Evolutionary conservation across 2,329 filamentous ascomycete species (phyloP).

Genomic region (Neoarthrinium moseri): DNA sequence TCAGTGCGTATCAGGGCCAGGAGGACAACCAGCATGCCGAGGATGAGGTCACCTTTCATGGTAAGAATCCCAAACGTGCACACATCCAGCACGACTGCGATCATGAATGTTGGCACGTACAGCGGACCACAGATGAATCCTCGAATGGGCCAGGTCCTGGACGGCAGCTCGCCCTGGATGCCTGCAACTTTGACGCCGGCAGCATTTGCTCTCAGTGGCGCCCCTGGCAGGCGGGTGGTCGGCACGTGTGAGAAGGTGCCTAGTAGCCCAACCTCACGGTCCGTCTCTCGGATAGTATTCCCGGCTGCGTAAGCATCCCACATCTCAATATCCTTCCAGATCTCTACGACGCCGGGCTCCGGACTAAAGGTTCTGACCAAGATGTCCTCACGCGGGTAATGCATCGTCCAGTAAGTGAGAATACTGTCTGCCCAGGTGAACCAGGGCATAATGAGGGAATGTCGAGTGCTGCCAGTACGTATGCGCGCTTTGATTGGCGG

Average conservation of each 20-base stretch:
- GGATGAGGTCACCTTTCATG: neutral
- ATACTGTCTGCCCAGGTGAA: conserved; percentile 12
- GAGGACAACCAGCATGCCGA: conserved; percentile 1
- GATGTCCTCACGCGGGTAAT: neutral
- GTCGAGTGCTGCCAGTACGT: conserved; percentile 3
- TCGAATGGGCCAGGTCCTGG: conserved; percentile 11
- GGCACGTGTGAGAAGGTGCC: conserved; percentile 10
- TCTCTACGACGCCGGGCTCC: conserved; percentile 8
- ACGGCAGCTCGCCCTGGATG: conserved; percentile 9
- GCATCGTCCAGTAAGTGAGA: conserved; percentile 8
- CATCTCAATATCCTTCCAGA: conserved; percentile 13
- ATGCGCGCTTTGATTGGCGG: neutral
- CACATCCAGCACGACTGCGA: conserved; percentile 1
- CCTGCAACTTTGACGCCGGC: neutral
- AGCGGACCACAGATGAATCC: conserved; percentile 11
- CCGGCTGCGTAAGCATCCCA: conserved; percentile 1
- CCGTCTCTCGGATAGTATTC: conserved; percentile 6
- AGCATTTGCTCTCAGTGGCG: neutral
- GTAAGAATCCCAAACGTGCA: conserved; percentile 5
- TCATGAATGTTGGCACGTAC: conserved; percentile 12
- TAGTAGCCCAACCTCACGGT: conserved; percentile 12
- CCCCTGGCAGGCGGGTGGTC: neutral
- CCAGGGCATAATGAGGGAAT: conserved; percentile 12
- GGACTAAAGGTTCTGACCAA: conserved; percentile 8
- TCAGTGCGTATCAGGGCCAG: conserved; percentile 6